Evolutionary conservation across 352 stramenopile species (phyloP).

Genomic region (Aphanomyces euteiches): DNA sequence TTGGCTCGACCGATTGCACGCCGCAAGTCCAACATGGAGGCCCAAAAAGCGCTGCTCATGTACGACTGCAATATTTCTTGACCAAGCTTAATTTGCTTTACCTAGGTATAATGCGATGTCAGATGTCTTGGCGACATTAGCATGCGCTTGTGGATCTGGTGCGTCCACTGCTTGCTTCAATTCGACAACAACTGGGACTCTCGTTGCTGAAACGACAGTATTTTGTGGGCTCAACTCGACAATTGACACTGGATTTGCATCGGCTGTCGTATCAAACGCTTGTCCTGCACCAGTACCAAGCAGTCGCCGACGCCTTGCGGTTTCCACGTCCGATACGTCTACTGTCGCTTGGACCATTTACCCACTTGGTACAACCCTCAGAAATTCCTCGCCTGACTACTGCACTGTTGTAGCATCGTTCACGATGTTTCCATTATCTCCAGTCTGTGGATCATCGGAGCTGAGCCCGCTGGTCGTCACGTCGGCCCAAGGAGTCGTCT

Average conservation of each 20-base stretch:
- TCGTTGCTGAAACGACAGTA: constrained; percentile 2
- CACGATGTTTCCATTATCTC: background rate
- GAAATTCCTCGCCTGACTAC: background rate
- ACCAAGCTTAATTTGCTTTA: too few relatives aligned
- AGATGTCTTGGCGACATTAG: constrained; percentile 11
- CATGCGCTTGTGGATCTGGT: constrained; percentile 15
- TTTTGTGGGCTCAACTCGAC: constrained; percentile 21
- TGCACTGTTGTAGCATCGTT: constrained; percentile 4
- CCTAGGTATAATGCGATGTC: constrained; percentile 27
- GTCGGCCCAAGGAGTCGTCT: constrained; percentile 5
- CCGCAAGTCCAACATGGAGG: background rate
- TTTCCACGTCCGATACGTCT: background rate
- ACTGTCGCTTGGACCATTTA: constrained; percentile 7
- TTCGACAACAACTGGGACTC: background rate
- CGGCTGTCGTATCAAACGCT: background rate
- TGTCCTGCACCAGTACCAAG: constrained; percentile 12
- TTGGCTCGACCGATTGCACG: constrained; percentile 7
- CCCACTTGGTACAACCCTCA: constrained; percentile 13
- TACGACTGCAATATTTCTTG: too few relatives aligned
- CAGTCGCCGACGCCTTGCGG: background rate
- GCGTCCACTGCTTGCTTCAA: constrained; percentile 13
- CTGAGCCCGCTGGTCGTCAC: constrained; percentile 23
- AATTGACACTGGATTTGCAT: background rate
- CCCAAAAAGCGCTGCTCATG: constrained; percentile 16
- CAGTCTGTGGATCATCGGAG: constrained; percentile 9